Evolutionary conservation across 2,329 filamentous ascomycete species (phyloP), one percentile per base, ranked within the genome.

Genomic region (Ceratocystis ficicola): DNA sequence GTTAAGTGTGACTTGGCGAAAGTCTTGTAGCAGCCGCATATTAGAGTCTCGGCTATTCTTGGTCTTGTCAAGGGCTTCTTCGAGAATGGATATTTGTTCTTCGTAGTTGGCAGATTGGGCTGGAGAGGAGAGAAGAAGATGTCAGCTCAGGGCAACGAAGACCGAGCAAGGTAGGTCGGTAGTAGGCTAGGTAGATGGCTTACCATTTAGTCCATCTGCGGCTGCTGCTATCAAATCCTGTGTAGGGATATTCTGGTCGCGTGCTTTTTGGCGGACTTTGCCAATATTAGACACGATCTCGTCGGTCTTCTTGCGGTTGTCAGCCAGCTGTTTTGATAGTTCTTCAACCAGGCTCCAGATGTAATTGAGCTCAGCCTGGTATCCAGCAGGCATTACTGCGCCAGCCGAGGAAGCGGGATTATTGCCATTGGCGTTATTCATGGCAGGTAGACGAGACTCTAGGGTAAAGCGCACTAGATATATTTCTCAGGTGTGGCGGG

Each of bases 281-380:
- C 85, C 85, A 52, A 86, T 78, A 50, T 82, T 82, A n/a, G 77
- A 78, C 62, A 87, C 82, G 60, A 87, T 85, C 30, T 85, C 82
- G 69, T 85, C 82, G n/a, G 83, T 81, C 46, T 82, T 80, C 52
- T 80, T 78, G 69, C 82, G 78, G 72, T 85, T 86, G 63, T 85
- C 82, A 12, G 83, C 80, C 36, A 87, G 77, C 71, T 86, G 82
- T 44, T 81, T 80, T 70, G 83, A 85, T 61, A 87, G 77, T 72
- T 86, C 83, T 71, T 87, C 85, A 10, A 87, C 84, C 81, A 87
- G 84, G 69, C 79, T 78, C 72, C 86, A 86, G 71, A 87, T 85
- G 74, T 85, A 84, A 72, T 85, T 86, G 68, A 87, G 79, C 73
- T 87, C 85, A 64, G 84, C 81, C 73, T 87, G 84, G 72, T 87